Evolutionary conservation across 768 basidiomycete species (phyloP), one percentile per base, ranked within the genome.

Genomic region (Tricholoma matsutake): DNA sequence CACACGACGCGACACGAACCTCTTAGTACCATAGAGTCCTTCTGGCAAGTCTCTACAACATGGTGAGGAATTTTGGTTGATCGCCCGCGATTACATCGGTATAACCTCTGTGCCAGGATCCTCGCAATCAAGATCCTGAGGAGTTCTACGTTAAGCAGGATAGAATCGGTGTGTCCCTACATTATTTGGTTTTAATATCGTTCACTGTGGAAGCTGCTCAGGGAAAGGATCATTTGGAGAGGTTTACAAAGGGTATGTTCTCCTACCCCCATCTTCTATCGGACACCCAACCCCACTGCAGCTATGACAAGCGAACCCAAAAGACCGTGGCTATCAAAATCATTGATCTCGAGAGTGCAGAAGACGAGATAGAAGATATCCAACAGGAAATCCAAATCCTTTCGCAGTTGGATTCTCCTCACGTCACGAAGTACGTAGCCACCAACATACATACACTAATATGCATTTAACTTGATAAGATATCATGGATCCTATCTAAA

Each of bases 361-460:
- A 98, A 75, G 97, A 99, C 71, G 97, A 99, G 79, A 98, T 98
- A 71, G 97, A 98, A 73, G 97, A 98, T 77, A 98, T 99, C 61
- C 94, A 98, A 69, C 94, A 97, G 73, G 97, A 99, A 75, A 98
- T 99, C 59, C 94, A 97, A 75, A 98, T 99, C 63, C 85, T 99
- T 13, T 94, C 93, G 6, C 96, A 98, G 71, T 76, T 99, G 65
- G 96, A 98, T 75, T 98, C 95, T 25, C 89, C 92, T 28, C 90
- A 92, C 77, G 96, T 98, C 59, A 98, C 96, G 65, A 96, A 94
- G 92, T 95, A 67, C 72, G 88, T 81, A 63, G 28, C 32, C 25
- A 39, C 56, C 25, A 47, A 60, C 45, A 45, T 61, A 43, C 31
- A 45, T 37, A 45, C 29, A 41, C 56, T 56, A 41, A 65, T 54